phyloP scores from a whole-genome alignment of 805 yeast species.

The Candida verbasci region DNA sequence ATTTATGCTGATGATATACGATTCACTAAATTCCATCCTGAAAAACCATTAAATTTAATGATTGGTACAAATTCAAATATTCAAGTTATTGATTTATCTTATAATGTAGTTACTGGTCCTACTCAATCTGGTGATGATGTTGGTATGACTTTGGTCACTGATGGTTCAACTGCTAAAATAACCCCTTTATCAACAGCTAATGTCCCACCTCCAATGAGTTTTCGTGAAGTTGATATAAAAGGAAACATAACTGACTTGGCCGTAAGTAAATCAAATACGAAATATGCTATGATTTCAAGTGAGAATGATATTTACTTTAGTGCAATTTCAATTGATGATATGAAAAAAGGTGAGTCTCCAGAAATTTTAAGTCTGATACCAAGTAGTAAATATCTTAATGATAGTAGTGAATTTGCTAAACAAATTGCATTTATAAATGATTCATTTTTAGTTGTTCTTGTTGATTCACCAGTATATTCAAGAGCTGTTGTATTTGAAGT shows the following conservation, averaged over 20 bases:
- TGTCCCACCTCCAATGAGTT: conserved; percentile 92
- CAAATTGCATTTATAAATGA: conserved; percentile 60
- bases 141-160: conserved; percentile 79
- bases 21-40: conserved; percentile 80
- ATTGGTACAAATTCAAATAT: conserved; percentile 49
- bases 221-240: conserved; percentile 50
- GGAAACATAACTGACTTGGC: conserved; percentile 62
- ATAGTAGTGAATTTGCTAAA: conserved; percentile 45
- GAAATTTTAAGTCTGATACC: conserved; percentile 26
- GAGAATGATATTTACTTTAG: conserved; percentile 26
- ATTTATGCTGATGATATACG: conserved; percentile 33
- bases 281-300: conserved; percentile 55
- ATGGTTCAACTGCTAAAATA: conserved; percentile 63
- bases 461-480: conserved; percentile 53
- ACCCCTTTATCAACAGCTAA: conserved; percentile 84
- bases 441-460: conserved; percentile 46
- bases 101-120: conserved; percentile 64
- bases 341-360: conserved; percentile 49
- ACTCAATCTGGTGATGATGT: conserved; percentile 60
- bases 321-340: conserved; percentile 46
- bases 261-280: conserved; percentile 53
- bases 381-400: conserved; percentile 31
- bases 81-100: conserved; percentile 64
- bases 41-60: conserved; percentile 73
- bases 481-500: conserved; percentile 49